These are phyloP conservation scores for Fomitopsis serialis DNA, from an alignment of 768 basidiomycete species.

Conservation along the genomic window DNA sequence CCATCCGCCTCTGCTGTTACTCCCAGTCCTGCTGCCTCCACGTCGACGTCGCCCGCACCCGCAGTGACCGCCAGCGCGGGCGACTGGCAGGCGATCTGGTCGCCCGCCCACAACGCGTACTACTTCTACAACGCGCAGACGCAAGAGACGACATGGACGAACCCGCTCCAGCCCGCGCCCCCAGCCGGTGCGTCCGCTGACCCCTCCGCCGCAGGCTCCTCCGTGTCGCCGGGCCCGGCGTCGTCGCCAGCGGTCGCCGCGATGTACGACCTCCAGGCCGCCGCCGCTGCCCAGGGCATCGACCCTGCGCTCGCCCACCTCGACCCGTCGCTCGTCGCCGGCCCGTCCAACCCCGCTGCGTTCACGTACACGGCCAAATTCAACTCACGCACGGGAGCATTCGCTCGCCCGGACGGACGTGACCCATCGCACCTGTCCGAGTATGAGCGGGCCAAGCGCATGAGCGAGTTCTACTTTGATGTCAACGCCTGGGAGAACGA, in stretches of 20 bases:
- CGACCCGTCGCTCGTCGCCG: slow-evolving; percentile 59
- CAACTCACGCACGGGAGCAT: slow-evolving; percentile 78
- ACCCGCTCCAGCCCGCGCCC: slow-evolving; percentile 49
- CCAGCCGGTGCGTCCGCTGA: slow-evolving; percentile 23
- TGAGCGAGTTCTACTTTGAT: slow-evolving; percentile 88
- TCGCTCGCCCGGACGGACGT: slow-evolving; percentile 59
- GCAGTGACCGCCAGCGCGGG: slow-evolving; percentile 11
- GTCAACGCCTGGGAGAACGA: slow-evolving; percentile 75
- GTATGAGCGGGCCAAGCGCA: slow-evolving; percentile 75
- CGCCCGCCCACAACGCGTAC: slow-evolving; percentile 73
- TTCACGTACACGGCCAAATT: slow-evolving; percentile 60
- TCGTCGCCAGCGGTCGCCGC: slow-evolving; percentile 30
- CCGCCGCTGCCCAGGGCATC: slow-evolving; percentile 74
- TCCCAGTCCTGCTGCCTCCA: slow-evolving; percentile 1
- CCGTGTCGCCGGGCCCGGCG: slow-evolving; percentile 9
- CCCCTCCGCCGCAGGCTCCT: slow-evolving; percentile 20
- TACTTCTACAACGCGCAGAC: slow-evolving; percentile 80
- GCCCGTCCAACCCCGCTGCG: slow-evolving; percentile 27
- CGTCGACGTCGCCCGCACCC: slow-evolving; percentile 4
- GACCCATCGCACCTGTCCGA: slow-evolving; percentile 76
- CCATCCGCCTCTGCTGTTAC: slow-evolving; percentile 7
- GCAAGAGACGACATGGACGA: slow-evolving; percentile 79
- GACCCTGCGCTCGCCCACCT: slow-evolving; percentile 78
- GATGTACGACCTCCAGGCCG: slow-evolving; percentile 50
- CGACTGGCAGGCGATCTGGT: slow-evolving; percentile 79